Conservation (phyloP, 345 rosid species). For the Leavenworthia alabamica region DNA sequence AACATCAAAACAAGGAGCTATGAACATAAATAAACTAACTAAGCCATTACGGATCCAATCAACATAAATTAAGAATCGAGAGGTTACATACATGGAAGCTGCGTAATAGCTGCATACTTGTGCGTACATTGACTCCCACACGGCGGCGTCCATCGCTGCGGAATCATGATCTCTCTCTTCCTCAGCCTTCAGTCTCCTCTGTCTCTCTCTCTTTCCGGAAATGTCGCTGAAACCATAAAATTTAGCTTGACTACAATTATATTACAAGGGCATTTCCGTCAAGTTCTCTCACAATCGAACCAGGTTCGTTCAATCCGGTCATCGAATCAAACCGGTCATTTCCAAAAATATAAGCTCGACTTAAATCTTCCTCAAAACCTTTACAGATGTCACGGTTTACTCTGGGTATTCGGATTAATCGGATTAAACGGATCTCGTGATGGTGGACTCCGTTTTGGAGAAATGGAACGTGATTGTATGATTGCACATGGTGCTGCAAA, state of each 20-base stretch:
- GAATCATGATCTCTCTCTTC: slow-evolving; percentile 43
- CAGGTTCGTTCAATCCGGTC: neutral
- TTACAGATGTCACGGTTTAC: too few species aligned
- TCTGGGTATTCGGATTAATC: too few species aligned
- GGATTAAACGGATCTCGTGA: slow-evolving; percentile 97
- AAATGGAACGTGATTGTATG: slow-evolving; percentile 98
- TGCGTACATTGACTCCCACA: slow-evolving; percentile 75
- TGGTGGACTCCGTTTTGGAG: slow-evolving; percentile 96
- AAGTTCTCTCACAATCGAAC: neutral
- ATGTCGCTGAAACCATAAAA: slow-evolving; percentile 19
- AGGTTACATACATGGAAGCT: slow-evolving; percentile 62
- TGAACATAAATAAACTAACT: neutral
- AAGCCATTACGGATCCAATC: slow-evolving; percentile 5
- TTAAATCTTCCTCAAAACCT: neutral
- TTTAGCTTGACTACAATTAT: neutral
- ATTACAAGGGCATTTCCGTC: neutral
- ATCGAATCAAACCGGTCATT: neutral
- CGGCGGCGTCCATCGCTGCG: slow-evolving; percentile 82
- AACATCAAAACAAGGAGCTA: too few species aligned
- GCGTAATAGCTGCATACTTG: slow-evolving; percentile 70
- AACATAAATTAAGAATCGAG: neutral
- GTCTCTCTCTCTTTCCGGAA: slow-evolving; percentile 6
- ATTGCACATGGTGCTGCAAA: slow-evolving; percentile 96
- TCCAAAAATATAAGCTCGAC: neutral
- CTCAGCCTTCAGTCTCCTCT: slow-evolving; percentile 15